Base-by-base conservation (phyloP, 306 rosid genomes). In the Mimosa bimucronata region DNA sequence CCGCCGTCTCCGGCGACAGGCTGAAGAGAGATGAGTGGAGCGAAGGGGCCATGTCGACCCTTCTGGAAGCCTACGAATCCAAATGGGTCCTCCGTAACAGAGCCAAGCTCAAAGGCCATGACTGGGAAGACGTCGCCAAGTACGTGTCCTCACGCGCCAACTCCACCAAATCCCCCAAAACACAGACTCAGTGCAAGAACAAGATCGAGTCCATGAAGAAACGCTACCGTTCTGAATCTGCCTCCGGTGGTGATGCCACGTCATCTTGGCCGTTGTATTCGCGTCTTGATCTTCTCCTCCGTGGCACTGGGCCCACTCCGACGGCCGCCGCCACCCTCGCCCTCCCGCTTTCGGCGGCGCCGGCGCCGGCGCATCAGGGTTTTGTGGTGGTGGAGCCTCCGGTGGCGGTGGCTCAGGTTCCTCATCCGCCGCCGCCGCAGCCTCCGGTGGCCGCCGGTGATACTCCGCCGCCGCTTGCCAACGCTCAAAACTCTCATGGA, bases 161-260 rank as follows among this genome's bases (percentile, higher is more conserved):
- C 53, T 87, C 77, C 5, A 80, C 92, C 18, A 96, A 93, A 11
- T 89, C 97, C 0, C 83, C 92, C 1, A 93, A 96, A 76, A 96
- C 99, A 0, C 98, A 93, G 38, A 96, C 99, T 0, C 99, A 96
- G 89, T 96, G 99, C 82, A 93, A 96, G 92, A 96, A 96, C 87
- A 96, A 96, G 91, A 93, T 96, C 6, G 99, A 96, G 85, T 96
- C 99, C 10, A 96, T 96, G 99, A 96, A 96, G 90, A 96, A 96
- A 80, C 45, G 97, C 58, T 96, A 91, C 79, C 87, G 98, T 13
- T 89, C 93, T 1, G 98, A 93, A 73, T 90, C 99, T 0, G 89
- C 98, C 15, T 71, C 91, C 1, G 89, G 92, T 1, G 89, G 92
- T 0, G 95, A 89, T 61, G 88, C 85, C 0, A 89, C 96, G 5